phyloP scores from a whole-genome alignment of 805 yeast species.

The Candida piceae region DNA sequence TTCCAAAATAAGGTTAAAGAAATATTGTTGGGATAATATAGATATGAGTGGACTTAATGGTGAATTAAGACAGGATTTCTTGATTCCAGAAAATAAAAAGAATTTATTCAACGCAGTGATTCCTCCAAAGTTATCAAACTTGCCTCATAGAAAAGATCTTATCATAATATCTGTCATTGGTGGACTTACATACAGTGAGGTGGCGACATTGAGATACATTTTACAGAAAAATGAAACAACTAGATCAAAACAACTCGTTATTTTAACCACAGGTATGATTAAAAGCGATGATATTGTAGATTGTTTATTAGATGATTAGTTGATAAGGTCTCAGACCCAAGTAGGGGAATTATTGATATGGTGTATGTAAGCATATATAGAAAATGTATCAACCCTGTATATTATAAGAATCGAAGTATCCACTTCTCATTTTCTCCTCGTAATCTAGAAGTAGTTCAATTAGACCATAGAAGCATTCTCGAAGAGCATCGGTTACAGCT shows the following conservation, averaged over 20 bases:
- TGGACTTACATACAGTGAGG: slow-evolving; percentile 82
- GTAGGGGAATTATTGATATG: too few relatives aligned
- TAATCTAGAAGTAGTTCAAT: slow-evolving; percentile 25
- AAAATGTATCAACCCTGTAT: background rate
- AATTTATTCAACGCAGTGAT: slow-evolving; percentile 22
- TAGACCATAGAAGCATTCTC: slow-evolving; percentile 37
- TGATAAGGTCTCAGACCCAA: too few relatives aligned
- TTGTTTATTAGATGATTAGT: slow-evolving; percentile 11
- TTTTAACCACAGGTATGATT: slow-evolving; percentile 42
- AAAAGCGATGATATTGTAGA: slow-evolving; percentile 32
- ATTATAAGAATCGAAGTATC: slow-evolving; percentile 20
- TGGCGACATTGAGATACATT: slow-evolving; percentile 64
- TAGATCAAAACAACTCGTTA: slow-evolving; percentile 32
- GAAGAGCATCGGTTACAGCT: slow-evolving; percentile 42
- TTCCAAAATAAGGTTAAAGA: slow-evolving; percentile 21
- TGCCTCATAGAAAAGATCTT: slow-evolving; percentile 21
- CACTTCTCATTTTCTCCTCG: slow-evolving; percentile 21
- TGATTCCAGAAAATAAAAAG: slow-evolving; percentile 28
- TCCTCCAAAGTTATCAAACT: slow-evolving; percentile 19
- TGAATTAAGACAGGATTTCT: slow-evolving; percentile 24
- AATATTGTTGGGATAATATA: slow-evolving; percentile 40
- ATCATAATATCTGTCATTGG: slow-evolving; percentile 62
- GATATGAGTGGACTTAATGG: slow-evolving; percentile 40
- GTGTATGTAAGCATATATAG: too few relatives aligned
- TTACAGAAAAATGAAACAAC: slow-evolving; percentile 37